A percentile compares a stretch with the other conserved stretches of the same genome.
These are phyloP conservation scores for Fusarium scirpi DNA, from an alignment of 2,329 filamentous ascomycete species.

Conservation along the genomic window DNA sequence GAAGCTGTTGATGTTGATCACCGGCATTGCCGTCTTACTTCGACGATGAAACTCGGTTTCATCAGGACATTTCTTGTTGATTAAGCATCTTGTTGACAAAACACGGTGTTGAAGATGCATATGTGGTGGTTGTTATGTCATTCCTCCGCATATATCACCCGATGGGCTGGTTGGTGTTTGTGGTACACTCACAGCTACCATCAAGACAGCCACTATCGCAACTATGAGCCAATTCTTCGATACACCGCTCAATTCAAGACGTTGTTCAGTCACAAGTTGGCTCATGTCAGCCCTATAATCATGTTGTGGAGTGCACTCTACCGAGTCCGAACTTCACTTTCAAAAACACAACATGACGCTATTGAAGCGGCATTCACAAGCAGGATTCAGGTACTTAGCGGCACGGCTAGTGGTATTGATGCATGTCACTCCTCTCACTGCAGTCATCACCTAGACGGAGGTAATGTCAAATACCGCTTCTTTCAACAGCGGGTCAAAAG, in stretches of 20 bases:
- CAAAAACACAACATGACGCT: neutral
- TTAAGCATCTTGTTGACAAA: neutral
- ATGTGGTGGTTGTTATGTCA: neutral
- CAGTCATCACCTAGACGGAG: conserved; percentile 29
- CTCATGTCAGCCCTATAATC: conserved; percentile 36
- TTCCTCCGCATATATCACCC: neutral
- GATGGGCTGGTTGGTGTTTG: neutral
- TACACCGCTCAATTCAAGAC: neutral
- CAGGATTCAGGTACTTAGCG: conserved; percentile 21
- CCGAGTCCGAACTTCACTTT: neutral
- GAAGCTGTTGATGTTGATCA: neutral
- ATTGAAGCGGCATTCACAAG: neutral
- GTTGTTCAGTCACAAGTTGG: neutral
- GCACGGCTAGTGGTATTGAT: neutral
- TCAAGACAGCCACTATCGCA: neutral
- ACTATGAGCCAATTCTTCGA: neutral
- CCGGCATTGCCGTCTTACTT: conserved; percentile 24
- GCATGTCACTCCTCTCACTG: conserved; percentile 30
- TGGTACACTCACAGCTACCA: neutral
- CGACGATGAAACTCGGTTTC: conserved; percentile 14
- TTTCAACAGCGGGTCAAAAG: neutral
- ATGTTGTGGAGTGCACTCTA: conserved; percentile 13
- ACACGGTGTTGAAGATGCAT: neutral
- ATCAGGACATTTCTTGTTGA: neutral
- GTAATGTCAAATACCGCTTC: neutral